A percentile compares a stretch with the other conserved stretches of the same genome.
These are phyloP conservation scores for Polyporus arcularius DNA, from an alignment of 768 basidiomycete genomes.

Conservation along the genomic window DNA sequence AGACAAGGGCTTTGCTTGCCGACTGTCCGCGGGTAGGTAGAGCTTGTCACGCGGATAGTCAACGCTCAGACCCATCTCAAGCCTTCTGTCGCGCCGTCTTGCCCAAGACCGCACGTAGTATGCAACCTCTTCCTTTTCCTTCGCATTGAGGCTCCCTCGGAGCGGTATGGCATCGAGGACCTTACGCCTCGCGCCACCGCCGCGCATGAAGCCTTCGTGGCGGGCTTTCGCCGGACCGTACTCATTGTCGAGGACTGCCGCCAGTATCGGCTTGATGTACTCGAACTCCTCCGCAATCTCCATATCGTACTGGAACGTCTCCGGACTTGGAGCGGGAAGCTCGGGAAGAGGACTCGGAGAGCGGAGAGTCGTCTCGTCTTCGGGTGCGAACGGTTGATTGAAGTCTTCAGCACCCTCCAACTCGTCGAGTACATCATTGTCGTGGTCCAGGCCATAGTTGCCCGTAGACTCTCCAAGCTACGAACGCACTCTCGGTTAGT, in stretches of 20 bases:
- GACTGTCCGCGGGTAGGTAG: background rate
- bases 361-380: constrained; percentile 35
- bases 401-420: constrained; percentile 3
- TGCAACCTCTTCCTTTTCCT: constrained; percentile 41
- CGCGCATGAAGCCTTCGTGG: constrained; percentile 59
- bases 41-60: constrained; percentile 7
- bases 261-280: constrained; percentile 65
- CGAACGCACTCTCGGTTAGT: background rate
- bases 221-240: constrained; percentile 54
- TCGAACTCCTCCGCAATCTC: constrained; percentile 59
- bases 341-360: constrained; percentile 38
- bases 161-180: constrained; percentile 37
- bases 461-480: constrained; percentile 63
- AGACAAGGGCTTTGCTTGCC: background rate
- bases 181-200: constrained; percentile 48
- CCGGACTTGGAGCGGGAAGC: constrained; percentile 41
- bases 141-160: constrained; percentile 39
- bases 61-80: constrained; percentile 20
- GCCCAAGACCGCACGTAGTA: constrained; percentile 34
- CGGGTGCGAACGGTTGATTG: constrained; percentile 8
- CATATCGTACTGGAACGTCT: constrained; percentile 47
- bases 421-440: constrained; percentile 28
- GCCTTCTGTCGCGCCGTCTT: constrained; percentile 23
- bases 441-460: constrained; percentile 37
- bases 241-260: constrained; percentile 54